Evolutionary conservation across 345 rosid genomes (phyloP).

Genomic region (Hibiscus trionum): DNA sequence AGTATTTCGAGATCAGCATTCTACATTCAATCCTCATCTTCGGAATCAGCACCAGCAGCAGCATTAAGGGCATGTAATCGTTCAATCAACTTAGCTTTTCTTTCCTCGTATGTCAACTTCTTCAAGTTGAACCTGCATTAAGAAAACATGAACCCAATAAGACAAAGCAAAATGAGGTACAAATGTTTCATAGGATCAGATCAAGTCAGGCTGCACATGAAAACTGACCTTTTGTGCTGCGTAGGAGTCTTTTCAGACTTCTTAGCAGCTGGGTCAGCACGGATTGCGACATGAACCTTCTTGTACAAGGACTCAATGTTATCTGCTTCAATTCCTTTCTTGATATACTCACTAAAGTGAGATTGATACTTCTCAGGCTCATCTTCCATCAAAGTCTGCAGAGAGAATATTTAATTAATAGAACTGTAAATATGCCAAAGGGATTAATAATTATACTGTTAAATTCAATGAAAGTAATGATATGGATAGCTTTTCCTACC

Average conservation of each 20-base stretch:
- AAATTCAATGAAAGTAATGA: not conserved
- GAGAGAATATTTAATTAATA: not conserved
- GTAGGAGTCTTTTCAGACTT: constrained; percentile 42
- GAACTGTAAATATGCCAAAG: not conserved
- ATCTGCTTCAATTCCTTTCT: constrained; percentile 52
- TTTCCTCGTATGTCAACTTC: constrained; percentile 76
- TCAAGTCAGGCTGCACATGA: not conserved
- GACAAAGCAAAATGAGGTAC: not conserved
- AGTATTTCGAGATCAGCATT: not conserved
- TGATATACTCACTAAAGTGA: constrained; percentile 56
- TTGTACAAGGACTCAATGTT: constrained; percentile 49
- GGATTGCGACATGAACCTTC: constrained; percentile 72
- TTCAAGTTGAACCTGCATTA: constrained; percentile 63
- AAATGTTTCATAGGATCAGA: not conserved
- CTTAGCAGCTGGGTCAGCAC: constrained; percentile 53
- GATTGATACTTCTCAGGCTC: constrained; percentile 68
- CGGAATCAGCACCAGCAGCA: constrained; percentile 27
- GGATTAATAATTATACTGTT: not conserved
- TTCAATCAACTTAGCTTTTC: constrained; percentile 64
- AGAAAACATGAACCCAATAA: not conserved
- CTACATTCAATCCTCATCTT: constrained; percentile 38
- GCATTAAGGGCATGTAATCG: constrained; percentile 55
- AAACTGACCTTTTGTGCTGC: constrained; percentile 57
- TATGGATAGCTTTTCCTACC: constrained; percentile 24
- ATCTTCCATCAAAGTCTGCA: constrained; percentile 53